Base-by-base conservation (phyloP, 331 rosid species). In the Pyracantha coccinea region DNA sequence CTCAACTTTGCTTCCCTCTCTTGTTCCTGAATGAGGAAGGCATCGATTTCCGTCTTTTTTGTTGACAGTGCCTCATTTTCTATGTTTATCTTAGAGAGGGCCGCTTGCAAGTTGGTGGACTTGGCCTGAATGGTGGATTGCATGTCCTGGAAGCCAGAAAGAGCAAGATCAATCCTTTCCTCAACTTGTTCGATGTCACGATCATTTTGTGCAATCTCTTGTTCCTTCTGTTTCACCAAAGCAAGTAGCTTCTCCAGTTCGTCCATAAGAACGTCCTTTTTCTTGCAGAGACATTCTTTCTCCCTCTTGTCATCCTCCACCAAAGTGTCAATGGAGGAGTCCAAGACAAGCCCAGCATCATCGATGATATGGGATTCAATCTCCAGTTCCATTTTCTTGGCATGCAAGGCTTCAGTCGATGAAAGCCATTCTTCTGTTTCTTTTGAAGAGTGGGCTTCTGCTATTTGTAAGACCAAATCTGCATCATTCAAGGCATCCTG, bases 351-450 rank as follows among this genome's bases (percentile, higher is more conserved):
- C 57, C 84, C 82, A 73, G 93, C 89, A 74, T 89, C 92, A 61
- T 68, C 77, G 23, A 89, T 72, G 67, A 86, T 76, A 28, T 82
- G 89, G 8, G 97, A 88, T 79, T 92, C 93, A 73, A 92, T 86
- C 82, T 92, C 93, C 44, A 89, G 71, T 78, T 88, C 96, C 90
- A 88, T 88, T 86, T 76, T 92, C 86, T 84, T 89, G 69, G 79
- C 79, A 77, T 88, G 96, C 87, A 92, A 78, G 67, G 84, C 86
- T 84, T 89, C 96, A 31, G 90, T 86, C 45, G 89, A 86, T 13
- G 80, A 83, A 62, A 85, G 73, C 90, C 96, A 92, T 47, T 82
- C 65, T 21, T 86, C 84, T 79, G 85, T 80, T 81, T 86, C 85
- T 72, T 78, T 72, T 31, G 90, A 84, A 71, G 83, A 70, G 75